Evolutionary conservation across 164 flowering plant species (phyloP), one percentile per base, ranked within the genome.

Genomic region (Magnolia changhungtana): DNA sequence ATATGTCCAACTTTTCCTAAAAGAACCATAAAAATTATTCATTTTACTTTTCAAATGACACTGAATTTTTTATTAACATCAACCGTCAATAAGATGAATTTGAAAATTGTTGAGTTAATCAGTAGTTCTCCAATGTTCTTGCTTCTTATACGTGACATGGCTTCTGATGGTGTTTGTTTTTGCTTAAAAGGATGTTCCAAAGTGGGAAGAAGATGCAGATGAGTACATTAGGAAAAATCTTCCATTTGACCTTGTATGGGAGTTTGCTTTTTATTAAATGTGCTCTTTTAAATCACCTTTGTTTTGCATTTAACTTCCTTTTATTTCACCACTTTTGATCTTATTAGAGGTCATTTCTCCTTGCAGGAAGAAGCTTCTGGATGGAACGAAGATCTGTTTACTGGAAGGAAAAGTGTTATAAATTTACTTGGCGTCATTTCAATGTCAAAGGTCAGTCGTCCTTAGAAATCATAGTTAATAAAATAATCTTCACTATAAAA

Each of bases 131-230:
- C 18, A 55, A 55, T 55, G 59, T 9, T 7, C 29, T 23, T 67
- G 45, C 16, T 52, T 23, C 7, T 10, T 3, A 50, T 49, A 71
- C 72, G n/a, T 6, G 4, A 13, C 55, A 50, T 71, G 59, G 27
- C 55, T 51, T n/a, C 31, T 72, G 23, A 70, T 72, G 11, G 27
- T 31, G 18, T 74, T 74, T 84, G n/a, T 63, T 64, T 69, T 27
- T 80, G 27, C 45, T 75, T 18, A 14, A 67, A 27, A 93, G 97
- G 95, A 93, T 80, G 80, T 84, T 21, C 64, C 75, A 64, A 94
- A 93, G 83, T 91, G 97, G 97, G 93, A 93, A 84, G 93, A 91
- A 73, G 97, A 93, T 78, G 77, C 90, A 45, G 93, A 91, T 67
- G 97, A 93, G 87, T 93, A 84, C 83, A 80, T 93, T 27, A 76